Evolutionary conservation across 179 eudicot genomes (phyloP), one percentile per base, ranked within the genome.

Genomic region (Actinidia arguta): DNA sequence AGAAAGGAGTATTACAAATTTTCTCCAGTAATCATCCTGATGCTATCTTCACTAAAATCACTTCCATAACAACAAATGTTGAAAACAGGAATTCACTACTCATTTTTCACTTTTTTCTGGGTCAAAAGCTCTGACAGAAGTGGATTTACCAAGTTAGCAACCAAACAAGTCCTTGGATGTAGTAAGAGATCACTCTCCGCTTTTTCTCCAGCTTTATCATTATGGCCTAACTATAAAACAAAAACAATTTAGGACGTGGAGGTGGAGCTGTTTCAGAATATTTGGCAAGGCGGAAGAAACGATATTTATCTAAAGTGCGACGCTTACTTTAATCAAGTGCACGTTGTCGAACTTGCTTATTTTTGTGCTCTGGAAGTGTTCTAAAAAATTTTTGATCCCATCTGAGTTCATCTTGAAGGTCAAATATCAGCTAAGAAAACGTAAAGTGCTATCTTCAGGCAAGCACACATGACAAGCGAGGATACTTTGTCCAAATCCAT

Each of bases 261-360:
- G 66, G 66, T 75, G 20, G 51, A 75, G 66, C 8, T 8, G 31
- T 75, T 75, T 36, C 48, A 56, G 18, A 75, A 75, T 55, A 36
- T 31, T 16, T 73, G 44, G 61, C 77, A 50, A 24, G 46, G 44
- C 52, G 44, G 77, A 51, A 73, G n/a, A 51, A 61, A 51, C 4
- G 4, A 27, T 27, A 71, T 47, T 70, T n/a, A 11, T 12, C 36
- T 3, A 47, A 51, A 72, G 36, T 0, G 25, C 31, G 9, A 72
- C 18, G 39, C 25, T 11, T 24, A 71, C 39, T 72, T 46, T 50
- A 22, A 50, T 48, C 27, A 24, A 24, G 58, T 47, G 58, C 76
- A 72, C 56, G 39, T 72, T 72, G 31, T 36, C 25, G 20, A 36
- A 18, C 16, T 12, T 75, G 17, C 66, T 73, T 73, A 73, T 6